Evolutionary conservation across 495 filamentous ascomycete species (phyloP).

Genomic region (Aspergillus indologenus): DNA sequence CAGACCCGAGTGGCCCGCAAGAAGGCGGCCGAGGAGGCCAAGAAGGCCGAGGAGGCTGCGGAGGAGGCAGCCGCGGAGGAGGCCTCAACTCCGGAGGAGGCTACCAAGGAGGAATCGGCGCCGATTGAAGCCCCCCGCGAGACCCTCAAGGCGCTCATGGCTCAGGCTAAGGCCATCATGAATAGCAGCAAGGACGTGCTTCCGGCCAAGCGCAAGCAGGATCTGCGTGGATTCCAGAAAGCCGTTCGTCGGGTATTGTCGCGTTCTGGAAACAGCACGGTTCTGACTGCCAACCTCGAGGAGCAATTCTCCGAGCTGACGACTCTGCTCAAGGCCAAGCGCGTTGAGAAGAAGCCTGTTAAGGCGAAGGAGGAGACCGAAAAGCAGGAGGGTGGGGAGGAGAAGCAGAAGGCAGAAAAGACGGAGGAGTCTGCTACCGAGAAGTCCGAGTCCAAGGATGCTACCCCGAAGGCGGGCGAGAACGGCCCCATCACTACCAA

Average conservation of each 20-base stretch:
- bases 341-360: slow-evolving; percentile 24
- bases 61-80: slow-evolving; percentile 29
- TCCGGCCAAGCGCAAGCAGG: slow-evolving; percentile 59
- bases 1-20: slow-evolving; percentile 33
- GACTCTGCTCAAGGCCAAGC: slow-evolving; percentile 40
- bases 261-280: slow-evolving; percentile 40
- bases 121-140: slow-evolving; percentile 33
- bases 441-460: not conserved
- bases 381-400: slow-evolving; percentile 15
- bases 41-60: slow-evolving; percentile 24
- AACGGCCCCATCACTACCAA: slow-evolving; percentile 25
- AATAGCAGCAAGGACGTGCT: slow-evolving; percentile 45
- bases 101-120: slow-evolving; percentile 22
- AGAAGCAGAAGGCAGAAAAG: slow-evolving; percentile 18
- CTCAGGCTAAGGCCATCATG: slow-evolving; percentile 54
- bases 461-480: slow-evolving; percentile 15
- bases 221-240: slow-evolving; percentile 56
- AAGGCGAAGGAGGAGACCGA: slow-evolving; percentile 10
- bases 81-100: slow-evolving; percentile 24
- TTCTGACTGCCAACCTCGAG: slow-evolving; percentile 49
- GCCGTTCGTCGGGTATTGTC: slow-evolving; percentile 53
- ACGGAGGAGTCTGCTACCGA: not conserved
- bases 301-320: slow-evolving; percentile 49
- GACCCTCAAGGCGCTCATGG: slow-evolving; percentile 50
- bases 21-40: slow-evolving; percentile 24